phyloP scores from a whole-genome alignment of 1,139 yeast genomes.

The Yamadazyma aaseri region DNA sequence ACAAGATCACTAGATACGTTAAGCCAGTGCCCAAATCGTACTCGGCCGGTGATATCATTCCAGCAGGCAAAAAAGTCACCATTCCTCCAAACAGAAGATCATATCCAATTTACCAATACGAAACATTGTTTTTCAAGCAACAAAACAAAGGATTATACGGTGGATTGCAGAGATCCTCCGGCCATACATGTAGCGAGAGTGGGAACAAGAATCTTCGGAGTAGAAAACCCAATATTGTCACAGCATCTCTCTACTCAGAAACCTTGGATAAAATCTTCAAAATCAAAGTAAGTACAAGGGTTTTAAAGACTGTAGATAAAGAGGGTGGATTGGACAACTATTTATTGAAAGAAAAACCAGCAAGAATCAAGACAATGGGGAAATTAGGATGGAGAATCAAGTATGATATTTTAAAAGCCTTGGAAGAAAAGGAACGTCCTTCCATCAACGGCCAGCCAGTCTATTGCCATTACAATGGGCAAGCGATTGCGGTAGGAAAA shows the following conservation, averaged over 20 bases:
- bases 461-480: slow-evolving; percentile 48
- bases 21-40: slow-evolving; percentile 38
- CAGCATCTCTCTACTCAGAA: slow-evolving; percentile 81
- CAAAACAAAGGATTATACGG: slow-evolving; percentile 89
- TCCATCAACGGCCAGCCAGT: slow-evolving; percentile 23
- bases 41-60: slow-evolving; percentile 36
- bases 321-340: slow-evolving; percentile 95
- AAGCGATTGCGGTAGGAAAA: slow-evolving; percentile 57
- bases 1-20: slow-evolving; percentile 40
- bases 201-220: slow-evolving; percentile 73
- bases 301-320: slow-evolving; percentile 77
- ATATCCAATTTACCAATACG: slow-evolving; percentile 81
- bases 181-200: slow-evolving; percentile 74
- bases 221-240: slow-evolving; percentile 80
- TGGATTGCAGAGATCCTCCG: slow-evolving; percentile 76
- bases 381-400: slow-evolving; percentile 88
- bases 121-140: slow-evolving; percentile 73
- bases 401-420: slow-evolving; percentile 57
- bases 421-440: slow-evolving; percentile 30
- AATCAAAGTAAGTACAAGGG: slow-evolving; percentile 74
- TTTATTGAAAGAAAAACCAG: slow-evolving; percentile 79
- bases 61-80: slow-evolving; percentile 22
- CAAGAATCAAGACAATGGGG: slow-evolving; percentile 89
- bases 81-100: slow-evolving; percentile 49
- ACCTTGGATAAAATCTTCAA: slow-evolving; percentile 55